Percentiles rank a stretch among this genome's conserved stretches.
Conservation (phyloP, 2,329 filamentous ascomycete species). For the Fragosphaeria purpurea region DNA sequence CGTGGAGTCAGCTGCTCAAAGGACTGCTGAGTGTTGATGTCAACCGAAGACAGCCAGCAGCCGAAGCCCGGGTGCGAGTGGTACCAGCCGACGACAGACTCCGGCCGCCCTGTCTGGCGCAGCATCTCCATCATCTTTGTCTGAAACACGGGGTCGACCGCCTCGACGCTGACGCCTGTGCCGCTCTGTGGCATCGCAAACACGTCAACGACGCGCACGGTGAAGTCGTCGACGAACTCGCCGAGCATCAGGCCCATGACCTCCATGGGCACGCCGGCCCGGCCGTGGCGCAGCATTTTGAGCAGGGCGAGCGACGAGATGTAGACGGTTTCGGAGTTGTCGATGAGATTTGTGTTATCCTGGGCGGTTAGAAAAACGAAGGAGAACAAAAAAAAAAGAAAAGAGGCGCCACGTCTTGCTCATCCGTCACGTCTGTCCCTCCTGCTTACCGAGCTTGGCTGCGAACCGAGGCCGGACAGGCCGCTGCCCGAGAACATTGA, state of each 20-base stretch:
- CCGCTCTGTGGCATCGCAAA: constrained; percentile 99
- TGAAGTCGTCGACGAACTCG: constrained; percentile 98
- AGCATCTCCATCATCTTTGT: constrained; percentile 99
- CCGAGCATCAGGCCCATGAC: constrained; percentile 99
- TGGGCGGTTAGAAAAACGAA: constrained; percentile 24
- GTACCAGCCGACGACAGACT: constrained; percentile 98
- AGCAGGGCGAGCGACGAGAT: constrained; percentile 94
- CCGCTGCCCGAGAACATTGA: constrained; percentile 73
- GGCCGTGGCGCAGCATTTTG: constrained; percentile 97
- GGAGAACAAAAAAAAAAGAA: not conserved
- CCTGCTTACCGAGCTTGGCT: constrained; percentile 46
- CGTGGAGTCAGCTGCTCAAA: constrained; percentile 97
- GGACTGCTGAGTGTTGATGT: constrained; percentile 99
- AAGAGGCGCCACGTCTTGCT: constrained; percentile 16
- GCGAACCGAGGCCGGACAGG: constrained; percentile 52
- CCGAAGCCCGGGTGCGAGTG: constrained; percentile 98
- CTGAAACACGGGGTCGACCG: constrained; percentile 96
- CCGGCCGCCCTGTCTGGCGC: constrained; percentile 91
- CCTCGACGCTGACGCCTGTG: constrained; percentile 95
- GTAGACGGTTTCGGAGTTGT: constrained; percentile 98
- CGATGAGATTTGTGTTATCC: constrained; percentile 87
- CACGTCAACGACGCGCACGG: constrained; percentile 93
- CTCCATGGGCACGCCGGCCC: constrained; percentile 98
- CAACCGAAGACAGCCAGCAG: constrained; percentile 97
- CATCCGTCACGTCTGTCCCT: too few relatives aligned